Base-by-base conservation (phyloP, 768 basidiomycete genomes). In the Hygrocybe punicea region DNA sequence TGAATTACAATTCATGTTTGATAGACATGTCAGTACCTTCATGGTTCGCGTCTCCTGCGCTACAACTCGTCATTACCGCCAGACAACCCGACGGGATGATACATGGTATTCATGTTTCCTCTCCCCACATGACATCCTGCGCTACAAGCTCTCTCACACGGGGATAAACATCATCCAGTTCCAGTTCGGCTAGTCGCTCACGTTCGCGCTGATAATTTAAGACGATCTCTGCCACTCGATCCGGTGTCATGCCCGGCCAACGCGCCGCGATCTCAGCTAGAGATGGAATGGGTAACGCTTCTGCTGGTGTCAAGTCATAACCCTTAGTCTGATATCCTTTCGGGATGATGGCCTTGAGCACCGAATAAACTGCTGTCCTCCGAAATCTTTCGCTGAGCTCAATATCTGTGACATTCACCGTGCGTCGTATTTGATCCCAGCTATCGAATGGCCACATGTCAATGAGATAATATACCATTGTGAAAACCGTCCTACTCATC, bases 401-500 rank as follows among this genome's bases (percentile, higher is more conserved):
- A 46, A 83, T 78, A 64, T 98, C 94, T 2, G 87, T 85, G 23
- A 92, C 74, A 56, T 86, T 85, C 4, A 80, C 76, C 0, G 93
- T 94, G 65, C 84, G 82, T 17, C 84, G 81, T 45, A 98, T 86
- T 8, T 72, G 68, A 51, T 84, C 73, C 93, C 94, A 98, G 67
- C 93, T 95, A 46, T 45, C 37, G n/a, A 53, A 34, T 21, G 56
- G 17, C 57, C 17, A 25, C n/a, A 14, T 17, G 52, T 44, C 24
- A 46, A 23, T 59, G 36, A 45, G 16, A 33, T 33, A 24, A 17
- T 13, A 37, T 24, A 55, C 17, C 10, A 42, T n/a, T 46, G 52
- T 58, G 49, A 17, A 6, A 50, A 35, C 78, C 87, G 58, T 17
- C 45, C 13, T 70, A 96, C 94, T 97, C 84, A 68, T 98, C 93